Conservation (phyloP, 345 rosid genomes). For the Rhizophora mangle region DNA sequence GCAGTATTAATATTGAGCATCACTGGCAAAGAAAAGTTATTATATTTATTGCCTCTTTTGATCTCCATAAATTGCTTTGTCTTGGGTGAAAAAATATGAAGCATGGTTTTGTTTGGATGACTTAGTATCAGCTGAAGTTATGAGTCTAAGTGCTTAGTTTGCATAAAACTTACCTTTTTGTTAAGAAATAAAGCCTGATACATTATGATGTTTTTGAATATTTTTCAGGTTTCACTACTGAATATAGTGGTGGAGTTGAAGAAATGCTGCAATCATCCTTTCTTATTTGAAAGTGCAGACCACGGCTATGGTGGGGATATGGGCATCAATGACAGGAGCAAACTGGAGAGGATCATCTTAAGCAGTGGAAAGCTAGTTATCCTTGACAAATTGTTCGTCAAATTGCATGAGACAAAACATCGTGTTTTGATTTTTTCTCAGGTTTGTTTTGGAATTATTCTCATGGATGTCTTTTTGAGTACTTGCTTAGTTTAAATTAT, state of each 20-base stretch:
- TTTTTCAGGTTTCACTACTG: conserved; percentile 81
- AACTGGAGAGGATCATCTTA: conserved; percentile 84
- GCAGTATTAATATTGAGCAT: too few species aligned
- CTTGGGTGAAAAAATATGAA: too few species aligned
- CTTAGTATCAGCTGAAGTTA: too few species aligned
- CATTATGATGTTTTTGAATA: background rate
- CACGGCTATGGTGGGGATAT: conserved; percentile 96
- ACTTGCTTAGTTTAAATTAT: background rate
- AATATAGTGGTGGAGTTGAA: conserved; percentile 98
- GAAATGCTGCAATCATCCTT: conserved; percentile 99
- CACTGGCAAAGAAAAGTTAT: too few species aligned
- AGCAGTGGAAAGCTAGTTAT: conserved; percentile 99
- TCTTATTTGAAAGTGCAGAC: conserved; percentile 99
- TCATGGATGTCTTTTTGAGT: background rate
- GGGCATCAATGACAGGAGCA: conserved; percentile 57
- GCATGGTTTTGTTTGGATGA: too few species aligned
- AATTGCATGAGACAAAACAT: conserved; percentile 94
- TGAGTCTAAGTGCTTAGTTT: background rate
- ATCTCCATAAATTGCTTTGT: too few species aligned
- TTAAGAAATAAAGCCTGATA: background rate
- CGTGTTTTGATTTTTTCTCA: conserved; percentile 97
- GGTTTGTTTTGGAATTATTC: conserved; percentile 43
- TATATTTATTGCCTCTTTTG: too few species aligned
- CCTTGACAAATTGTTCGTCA: conserved; percentile 90
- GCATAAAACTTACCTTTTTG: background rate